Conservation (phyloP, 1,139 yeast species). For the Hanseniaspora sp. region DNA sequence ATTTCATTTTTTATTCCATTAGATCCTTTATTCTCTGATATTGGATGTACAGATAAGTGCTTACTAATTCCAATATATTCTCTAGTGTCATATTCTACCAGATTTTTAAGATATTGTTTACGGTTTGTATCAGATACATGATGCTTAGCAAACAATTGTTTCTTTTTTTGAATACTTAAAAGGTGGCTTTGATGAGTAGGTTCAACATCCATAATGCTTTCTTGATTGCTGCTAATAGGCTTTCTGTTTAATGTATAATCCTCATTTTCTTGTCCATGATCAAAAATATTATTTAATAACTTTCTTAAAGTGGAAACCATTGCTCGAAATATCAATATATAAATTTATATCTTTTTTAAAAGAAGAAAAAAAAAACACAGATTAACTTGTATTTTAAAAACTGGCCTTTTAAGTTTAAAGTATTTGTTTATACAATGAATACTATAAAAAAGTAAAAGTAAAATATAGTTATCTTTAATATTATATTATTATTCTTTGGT, state of each 20-base stretch:
- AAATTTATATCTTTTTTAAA: too few relatives aligned
- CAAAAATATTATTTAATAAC: constrained; percentile 2
- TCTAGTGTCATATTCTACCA: constrained; percentile 8
- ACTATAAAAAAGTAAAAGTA: too few relatives aligned
- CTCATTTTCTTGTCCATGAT: not conserved
- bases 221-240: not conserved
- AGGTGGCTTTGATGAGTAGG: not conserved
- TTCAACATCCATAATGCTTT: not conserved
- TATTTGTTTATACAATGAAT: too few relatives aligned
- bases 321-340: not conserved
- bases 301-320: constrained; percentile 7
- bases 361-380: too few relatives aligned
- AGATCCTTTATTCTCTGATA: not conserved
- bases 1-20: not conserved
- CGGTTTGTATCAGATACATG: not conserved
- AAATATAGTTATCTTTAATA: too few relatives aligned
- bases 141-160: constrained; percentile 1
- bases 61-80: not conserved
- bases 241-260: not conserved
- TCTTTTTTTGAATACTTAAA: constrained; percentile 9
- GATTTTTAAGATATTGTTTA: not conserved
- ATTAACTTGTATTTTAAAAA: too few relatives aligned
- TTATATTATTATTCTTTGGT: too few relatives aligned
- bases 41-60: not conserved
- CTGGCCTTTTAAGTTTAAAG: too few relatives aligned